Percentiles rank a stretch among this genome's conserved stretches.
Conservation (phyloP, 2,329 filamentous ascomycete species). For the Bretziella fagacearum region DNA sequence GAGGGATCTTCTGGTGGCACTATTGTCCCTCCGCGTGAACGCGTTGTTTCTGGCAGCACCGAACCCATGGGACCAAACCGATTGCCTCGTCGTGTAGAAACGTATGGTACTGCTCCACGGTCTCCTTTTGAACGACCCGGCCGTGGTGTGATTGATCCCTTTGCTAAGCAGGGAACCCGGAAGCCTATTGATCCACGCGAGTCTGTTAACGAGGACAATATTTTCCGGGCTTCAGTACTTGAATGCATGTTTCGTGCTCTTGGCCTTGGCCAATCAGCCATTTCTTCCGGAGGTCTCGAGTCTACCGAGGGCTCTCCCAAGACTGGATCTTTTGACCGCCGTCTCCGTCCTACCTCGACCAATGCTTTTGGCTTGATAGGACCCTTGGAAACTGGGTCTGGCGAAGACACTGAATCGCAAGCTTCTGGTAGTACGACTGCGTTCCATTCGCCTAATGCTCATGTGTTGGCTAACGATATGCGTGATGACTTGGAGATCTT, state of each 20-base stretch:
- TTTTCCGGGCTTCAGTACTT: conserved; percentile 78
- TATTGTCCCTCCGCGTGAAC: conserved; percentile 23
- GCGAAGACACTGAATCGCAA: conserved; percentile 69
- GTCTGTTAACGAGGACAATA: conserved; percentile 67
- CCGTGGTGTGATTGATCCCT: conserved; percentile 13
- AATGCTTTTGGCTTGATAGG: conserved; percentile 88
- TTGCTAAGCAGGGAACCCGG: conserved; percentile 13
- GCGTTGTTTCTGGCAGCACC: background rate
- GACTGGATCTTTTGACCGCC: conserved; percentile 30
- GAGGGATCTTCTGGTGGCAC: conserved; percentile 26
- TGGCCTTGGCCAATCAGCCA: conserved; percentile 55
- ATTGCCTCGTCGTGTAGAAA: conserved; percentile 5
- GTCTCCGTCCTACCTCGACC: conserved; percentile 22
- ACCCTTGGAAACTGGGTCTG: conserved; percentile 51
- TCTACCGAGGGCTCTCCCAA: conserved; percentile 77
- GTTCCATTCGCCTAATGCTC: conserved; percentile 43
- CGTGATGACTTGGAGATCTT: conserved; percentile 92
- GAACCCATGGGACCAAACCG: background rate
- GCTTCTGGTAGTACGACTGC: conserved; percentile 51
- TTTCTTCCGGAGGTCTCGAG: conserved; percentile 46
- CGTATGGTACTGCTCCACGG: conserved; percentile 8
- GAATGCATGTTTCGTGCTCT: conserved; percentile 94
- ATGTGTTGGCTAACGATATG: conserved; percentile 58
- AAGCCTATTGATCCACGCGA: conserved; percentile 51
- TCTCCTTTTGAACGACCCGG: conserved; percentile 4